Evolutionary conservation across 192 early-diverging fungal species (phyloP).

Genomic region (Pecoramyces ruminantium): DNA sequence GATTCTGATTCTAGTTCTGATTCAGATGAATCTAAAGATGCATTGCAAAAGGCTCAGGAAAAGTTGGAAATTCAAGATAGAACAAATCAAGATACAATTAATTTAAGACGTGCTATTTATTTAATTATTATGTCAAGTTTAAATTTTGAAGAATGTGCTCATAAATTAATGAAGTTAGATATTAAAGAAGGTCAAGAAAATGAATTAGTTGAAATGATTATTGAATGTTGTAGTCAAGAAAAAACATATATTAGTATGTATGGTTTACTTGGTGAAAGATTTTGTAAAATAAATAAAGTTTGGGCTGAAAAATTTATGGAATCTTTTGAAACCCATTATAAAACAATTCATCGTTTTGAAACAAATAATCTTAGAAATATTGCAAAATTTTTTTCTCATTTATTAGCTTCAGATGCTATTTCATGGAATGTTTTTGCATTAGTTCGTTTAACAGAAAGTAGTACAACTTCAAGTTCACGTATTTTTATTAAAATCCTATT

Average conservation of each 20-base stretch:
- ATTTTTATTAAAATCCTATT: conserved; percentile 95
- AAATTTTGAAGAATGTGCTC: conserved; percentile 88
- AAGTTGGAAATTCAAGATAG: conserved; percentile 57
- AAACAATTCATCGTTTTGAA: conserved; percentile 83
- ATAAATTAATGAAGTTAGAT: conserved; percentile 80
- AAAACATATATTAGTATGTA: conserved; percentile 86
- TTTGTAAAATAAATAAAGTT: conserved; percentile 59
- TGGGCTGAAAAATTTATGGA: conserved; percentile 68
- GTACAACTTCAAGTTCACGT: conserved; percentile 88
- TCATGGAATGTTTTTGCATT: conserved; percentile 64
- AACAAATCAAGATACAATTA: conserved; percentile 77
- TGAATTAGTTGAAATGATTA: conserved; percentile 89
- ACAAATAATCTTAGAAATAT: conserved; percentile 86
- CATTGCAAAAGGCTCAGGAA: conserved; percentile 19
- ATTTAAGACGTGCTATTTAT: conserved; percentile 79
- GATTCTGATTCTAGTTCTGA: background rate
- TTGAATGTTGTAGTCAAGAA: conserved; percentile 92
- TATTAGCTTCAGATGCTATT: conserved; percentile 67
- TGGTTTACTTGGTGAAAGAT: conserved; percentile 83
- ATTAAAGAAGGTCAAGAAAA: conserved; percentile 49
- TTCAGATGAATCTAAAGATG: conserved; percentile 9
- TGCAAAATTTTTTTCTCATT: conserved; percentile 77
- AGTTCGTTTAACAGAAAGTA: conserved; percentile 76
- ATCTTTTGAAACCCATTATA: conserved; percentile 67
- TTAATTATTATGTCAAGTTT: conserved; percentile 87